Base-by-base conservation (phyloP, 768 basidiomycete genomes). In the Vishniacozyma victoriae region DNA sequence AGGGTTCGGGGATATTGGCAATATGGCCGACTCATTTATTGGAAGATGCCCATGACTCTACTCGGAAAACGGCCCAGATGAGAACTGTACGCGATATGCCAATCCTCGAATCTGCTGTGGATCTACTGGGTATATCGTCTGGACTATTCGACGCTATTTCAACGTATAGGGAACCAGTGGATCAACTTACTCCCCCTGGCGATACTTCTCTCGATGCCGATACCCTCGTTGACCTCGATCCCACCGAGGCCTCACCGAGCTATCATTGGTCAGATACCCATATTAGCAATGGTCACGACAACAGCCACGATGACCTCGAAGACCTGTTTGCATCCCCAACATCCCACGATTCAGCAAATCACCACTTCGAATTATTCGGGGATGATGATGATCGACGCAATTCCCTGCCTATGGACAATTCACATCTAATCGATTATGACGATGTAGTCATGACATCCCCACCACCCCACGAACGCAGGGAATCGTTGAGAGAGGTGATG, bases 11-110 rank as follows among this genome's bases (percentile, higher is more conserved):
- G 15, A 23, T 55, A 5, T 14, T 55, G 14, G 51, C 54, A 2
- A 36, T 55, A 15, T 55, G 54, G 54, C 54, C 54, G 13, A 47
- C 49, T 18, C 54, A 55, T 27, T 36, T 55, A 4, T 14, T 47
- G 5, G 26, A 46, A 23, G 25, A 43, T 18, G 38, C 35, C n/a
- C 41, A 22, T 23, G 0, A 3, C 5, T 15, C 15, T 12, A 37
- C 5, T 4, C 13, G 23, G 11, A 16, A 22, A 9, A 6, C 23
- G 18, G 12, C 2, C 1, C 13, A 9, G 5, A 27, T 33, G 2
- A 9, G 29, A 9, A 9, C 29, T n/a, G 29, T 9, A 33, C 9
- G 29, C 9, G 29, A 33, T 9, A 9, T 33, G n/a, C 29, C 29
- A 33, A 26, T n/a, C 2, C 3, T 20, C 3, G 14, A 36, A 19